Evolutionary conservation across 495 filamentous ascomycete species (phyloP).

Genomic region (Letharia lupina): DNA sequence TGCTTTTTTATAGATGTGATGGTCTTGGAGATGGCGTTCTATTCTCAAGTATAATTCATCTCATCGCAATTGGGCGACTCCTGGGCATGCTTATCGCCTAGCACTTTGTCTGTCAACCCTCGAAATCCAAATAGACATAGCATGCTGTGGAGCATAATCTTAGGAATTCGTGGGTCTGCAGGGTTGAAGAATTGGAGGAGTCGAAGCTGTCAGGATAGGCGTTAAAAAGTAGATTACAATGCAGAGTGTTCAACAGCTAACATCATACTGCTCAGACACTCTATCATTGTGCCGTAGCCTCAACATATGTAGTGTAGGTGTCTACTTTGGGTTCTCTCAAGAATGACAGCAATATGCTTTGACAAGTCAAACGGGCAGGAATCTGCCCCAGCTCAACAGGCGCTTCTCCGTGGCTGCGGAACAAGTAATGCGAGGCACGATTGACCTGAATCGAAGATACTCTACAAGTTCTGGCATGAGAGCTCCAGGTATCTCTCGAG

Average conservation of each 20-base stretch:
- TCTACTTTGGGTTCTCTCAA: neutral
- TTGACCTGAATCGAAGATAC: neutral
- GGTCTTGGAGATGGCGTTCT: constrained; percentile 2
- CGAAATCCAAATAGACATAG: neutral
- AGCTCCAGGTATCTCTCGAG: neutral
- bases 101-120: constrained; percentile 31
- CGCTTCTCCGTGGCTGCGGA: neutral
- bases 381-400: neutral
- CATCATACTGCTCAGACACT: neutral
- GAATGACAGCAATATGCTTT: neutral
- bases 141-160: neutral
- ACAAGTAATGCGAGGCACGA: neutral
- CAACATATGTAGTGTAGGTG: neutral
- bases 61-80: neutral
- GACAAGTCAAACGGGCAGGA: neutral
- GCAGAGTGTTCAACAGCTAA: neutral
- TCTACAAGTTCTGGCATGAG: neutral
- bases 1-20: constrained; percentile 18
- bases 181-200: neutral
- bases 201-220: neutral
- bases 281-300: neutral
- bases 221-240: neutral
- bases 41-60: constrained; percentile 6
- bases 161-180: neutral
- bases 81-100: neutral